These are phyloP conservation scores for Naganishia onofrii DNA, from an alignment of 768 basidiomycete species.

Conservation along the genomic window DNA sequence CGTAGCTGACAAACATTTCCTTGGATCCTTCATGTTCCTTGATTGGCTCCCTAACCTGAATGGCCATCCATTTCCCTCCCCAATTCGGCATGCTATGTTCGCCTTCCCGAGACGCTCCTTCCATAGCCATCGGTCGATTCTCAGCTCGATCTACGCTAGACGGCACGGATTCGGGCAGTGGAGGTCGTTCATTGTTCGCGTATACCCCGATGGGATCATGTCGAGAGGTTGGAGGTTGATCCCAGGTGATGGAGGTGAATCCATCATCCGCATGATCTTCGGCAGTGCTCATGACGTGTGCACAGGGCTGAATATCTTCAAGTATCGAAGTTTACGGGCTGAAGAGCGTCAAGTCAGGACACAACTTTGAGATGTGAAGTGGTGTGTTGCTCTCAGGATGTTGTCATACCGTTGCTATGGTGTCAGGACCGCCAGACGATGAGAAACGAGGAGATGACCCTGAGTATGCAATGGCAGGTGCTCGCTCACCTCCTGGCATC, in stretches of 20 bases:
- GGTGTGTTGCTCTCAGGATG: too few species aligned
- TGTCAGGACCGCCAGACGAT: too few species aligned
- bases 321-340: not conserved
- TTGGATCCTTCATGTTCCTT: constrained; percentile 96
- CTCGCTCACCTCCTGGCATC: too few species aligned
- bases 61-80: constrained; percentile 48
- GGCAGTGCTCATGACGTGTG: not conserved
- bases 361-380: too few species aligned
- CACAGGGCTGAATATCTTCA: not conserved
- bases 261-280: constrained; percentile 26
- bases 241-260: constrained; percentile 35
- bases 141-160: constrained; percentile 20
- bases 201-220: constrained; percentile 22
- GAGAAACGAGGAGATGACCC: too few species aligned
- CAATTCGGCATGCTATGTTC: constrained; percentile 34
- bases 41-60: constrained; percentile 78
- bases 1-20: constrained; percentile 92
- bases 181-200: constrained; percentile 18
- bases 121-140: constrained; percentile 12
- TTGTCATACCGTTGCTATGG: too few species aligned
- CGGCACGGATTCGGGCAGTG: constrained; percentile 22
- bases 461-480: too few species aligned
- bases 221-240: constrained; percentile 16
- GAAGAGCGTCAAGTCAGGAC: not conserved
- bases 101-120: constrained; percentile 30